Percentiles rank a stretch among this genome's conserved stretches.
phyloP scores from a whole-genome alignment of 2,329 filamentous ascomycete species.

The Calonectria pseudoturangicola region DNA sequence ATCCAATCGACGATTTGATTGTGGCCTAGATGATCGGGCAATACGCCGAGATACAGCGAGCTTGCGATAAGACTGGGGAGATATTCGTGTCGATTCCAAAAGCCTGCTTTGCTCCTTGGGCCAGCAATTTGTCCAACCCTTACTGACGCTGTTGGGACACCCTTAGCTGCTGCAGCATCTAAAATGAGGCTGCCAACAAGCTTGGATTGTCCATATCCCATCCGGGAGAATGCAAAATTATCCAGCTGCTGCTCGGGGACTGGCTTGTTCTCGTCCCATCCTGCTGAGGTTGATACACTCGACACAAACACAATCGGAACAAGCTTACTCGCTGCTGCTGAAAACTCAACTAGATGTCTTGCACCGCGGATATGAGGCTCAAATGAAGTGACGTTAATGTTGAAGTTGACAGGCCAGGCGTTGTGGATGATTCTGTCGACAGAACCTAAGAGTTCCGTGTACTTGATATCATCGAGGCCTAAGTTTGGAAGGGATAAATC shows the following conservation, averaged over 20 bases:
- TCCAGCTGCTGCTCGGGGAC: slow-evolving; percentile 63
- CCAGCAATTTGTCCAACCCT: slow-evolving; percentile 70
- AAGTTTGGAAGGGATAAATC: slow-evolving; percentile 69
- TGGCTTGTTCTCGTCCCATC: slow-evolving; percentile 56
- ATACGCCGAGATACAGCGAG: slow-evolving; percentile 66
- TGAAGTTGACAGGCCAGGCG: slow-evolving; percentile 71
- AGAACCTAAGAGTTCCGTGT: slow-evolving; percentile 37
- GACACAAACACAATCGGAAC: slow-evolving; percentile 66
- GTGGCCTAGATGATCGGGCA: slow-evolving; percentile 67
- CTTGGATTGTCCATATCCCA: slow-evolving; percentile 68
- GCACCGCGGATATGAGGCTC: slow-evolving; percentile 70
- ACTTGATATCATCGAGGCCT: slow-evolving; percentile 63
- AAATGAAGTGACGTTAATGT: slow-evolving; percentile 68
- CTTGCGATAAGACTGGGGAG: slow-evolving; percentile 71
- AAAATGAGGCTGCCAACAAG: slow-evolving; percentile 63
- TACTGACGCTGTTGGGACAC: slow-evolving; percentile 60
- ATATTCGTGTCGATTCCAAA: slow-evolving; percentile 77
- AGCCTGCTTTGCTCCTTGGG: slow-evolving; percentile 61
- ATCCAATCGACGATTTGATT: slow-evolving; percentile 72
- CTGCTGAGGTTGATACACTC: slow-evolving; percentile 62
- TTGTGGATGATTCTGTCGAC: slow-evolving; percentile 69
- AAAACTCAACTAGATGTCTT: slow-evolving; percentile 68
- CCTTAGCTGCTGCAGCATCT: slow-evolving; percentile 59
- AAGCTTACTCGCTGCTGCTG: slow-evolving; percentile 51
- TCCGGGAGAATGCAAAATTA: slow-evolving; percentile 55